Percentiles rank a stretch among this genome's conserved stretches.
phyloP scores from a whole-genome alignment of 768 basidiomycete species.

The Botryobasidium botryosum region DNA sequence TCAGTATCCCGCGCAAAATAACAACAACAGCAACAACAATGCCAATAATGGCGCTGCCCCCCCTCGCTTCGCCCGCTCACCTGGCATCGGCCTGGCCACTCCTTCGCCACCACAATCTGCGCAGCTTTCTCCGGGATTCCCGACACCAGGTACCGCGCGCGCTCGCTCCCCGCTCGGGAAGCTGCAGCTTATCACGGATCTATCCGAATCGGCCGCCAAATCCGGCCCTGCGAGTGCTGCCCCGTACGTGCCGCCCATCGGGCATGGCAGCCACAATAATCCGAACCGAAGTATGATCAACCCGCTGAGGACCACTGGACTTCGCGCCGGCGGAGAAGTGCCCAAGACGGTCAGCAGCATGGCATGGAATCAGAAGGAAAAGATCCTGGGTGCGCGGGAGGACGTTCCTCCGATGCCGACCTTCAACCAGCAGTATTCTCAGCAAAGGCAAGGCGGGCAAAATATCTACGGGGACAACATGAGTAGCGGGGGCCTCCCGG shows the following conservation, averaged over 20 bases:
- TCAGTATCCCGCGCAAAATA: background rate
- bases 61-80: background rate
- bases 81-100: background rate
- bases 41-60: background rate
- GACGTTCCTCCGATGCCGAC: slow-evolving; percentile 39
- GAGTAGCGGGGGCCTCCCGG: too few relatives aligned
- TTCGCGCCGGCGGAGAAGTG: background rate
- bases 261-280: slow-evolving; percentile 24
- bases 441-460: slow-evolving; percentile 8
- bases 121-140: background rate
- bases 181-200: slow-evolving; percentile 35
- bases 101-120: slow-evolving; percentile 1
- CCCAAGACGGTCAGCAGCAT: slow-evolving; percentile 19
- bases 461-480: slow-evolving; percentile 4
- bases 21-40: background rate
- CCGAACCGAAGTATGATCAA: too few relatives aligned
- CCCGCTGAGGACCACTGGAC: background rate
- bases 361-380: slow-evolving; percentile 53
- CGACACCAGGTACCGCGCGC: background rate
- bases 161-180: slow-evolving; percentile 20
- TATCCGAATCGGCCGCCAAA: too few relatives aligned
- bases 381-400: slow-evolving; percentile 35
- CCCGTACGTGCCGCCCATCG: slow-evolving; percentile 29
- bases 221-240: slow-evolving; percentile 35
- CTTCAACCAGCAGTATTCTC: slow-evolving; percentile 43